These are phyloP conservation scores for Coffea canephora DNA, from an alignment of 257 asterid species.

Conservation along the genomic window DNA sequence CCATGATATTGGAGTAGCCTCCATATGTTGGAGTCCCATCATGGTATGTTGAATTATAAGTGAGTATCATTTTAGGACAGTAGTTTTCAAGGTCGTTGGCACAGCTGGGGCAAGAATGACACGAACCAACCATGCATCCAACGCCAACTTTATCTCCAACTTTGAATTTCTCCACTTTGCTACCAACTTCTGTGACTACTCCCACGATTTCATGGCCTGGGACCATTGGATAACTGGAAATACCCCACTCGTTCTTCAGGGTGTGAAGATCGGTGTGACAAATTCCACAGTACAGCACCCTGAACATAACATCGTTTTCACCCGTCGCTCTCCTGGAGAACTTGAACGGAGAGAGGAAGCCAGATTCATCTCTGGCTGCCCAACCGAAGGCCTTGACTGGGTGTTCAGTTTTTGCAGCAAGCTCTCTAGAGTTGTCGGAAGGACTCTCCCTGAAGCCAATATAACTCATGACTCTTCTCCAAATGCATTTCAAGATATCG, in stretches of 20 bases:
- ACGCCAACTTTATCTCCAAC: conserved; percentile 22
- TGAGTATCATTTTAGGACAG: conserved; percentile 6
- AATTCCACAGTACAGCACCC: conserved; percentile 24
- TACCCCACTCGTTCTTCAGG: conserved; percentile 18
- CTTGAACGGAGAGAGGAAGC: conserved; percentile 24
- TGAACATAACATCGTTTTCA: conserved; percentile 18
- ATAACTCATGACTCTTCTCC: neutral
- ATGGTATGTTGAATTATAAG: conserved; percentile 11
- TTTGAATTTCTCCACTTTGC: conserved; percentile 11
- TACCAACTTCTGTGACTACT: conserved; percentile 13
- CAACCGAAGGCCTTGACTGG: conserved; percentile 23
- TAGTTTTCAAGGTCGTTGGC: conserved; percentile 3
- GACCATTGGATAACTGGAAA: conserved; percentile 10
- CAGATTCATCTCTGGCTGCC: conserved; percentile 24
- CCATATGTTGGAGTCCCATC: conserved; percentile 21
- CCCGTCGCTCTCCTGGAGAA: conserved; percentile 26
- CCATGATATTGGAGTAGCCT: conserved; percentile 21
- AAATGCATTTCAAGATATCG: neutral
- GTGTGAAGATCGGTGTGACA: conserved; percentile 24
- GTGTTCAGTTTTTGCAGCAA: conserved; percentile 10
- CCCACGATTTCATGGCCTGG: conserved; percentile 21
- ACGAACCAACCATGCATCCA: conserved; percentile 16
- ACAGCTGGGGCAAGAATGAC: conserved; percentile 6
- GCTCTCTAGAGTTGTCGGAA: conserved; percentile 1
- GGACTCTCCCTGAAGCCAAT: neutral